These are phyloP conservation scores for Cyberlindnera japonica DNA, from an alignment of 805 yeast genomes.

Conservation along the genomic window DNA sequence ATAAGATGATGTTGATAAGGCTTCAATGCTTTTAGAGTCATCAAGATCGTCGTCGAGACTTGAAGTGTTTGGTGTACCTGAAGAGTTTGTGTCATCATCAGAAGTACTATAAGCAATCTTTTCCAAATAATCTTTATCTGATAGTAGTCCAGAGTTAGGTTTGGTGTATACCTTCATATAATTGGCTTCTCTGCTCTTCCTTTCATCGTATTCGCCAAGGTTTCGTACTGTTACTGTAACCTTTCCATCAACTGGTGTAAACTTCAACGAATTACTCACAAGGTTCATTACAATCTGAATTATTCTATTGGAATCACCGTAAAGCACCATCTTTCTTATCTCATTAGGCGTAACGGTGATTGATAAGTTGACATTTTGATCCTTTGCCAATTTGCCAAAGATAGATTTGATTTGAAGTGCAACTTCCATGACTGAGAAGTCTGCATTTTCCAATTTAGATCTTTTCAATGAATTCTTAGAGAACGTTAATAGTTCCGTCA, in stretches of 20 bases:
- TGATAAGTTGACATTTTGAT: constrained; percentile 66
- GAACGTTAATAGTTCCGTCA: constrained; percentile 87
- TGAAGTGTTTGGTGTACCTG: constrained; percentile 4
- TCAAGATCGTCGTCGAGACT: constrained; percentile 12
- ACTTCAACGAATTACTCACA: constrained; percentile 86
- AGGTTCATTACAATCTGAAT: constrained; percentile 90
- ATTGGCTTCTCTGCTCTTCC: constrained; percentile 38
- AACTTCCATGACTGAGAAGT: constrained; percentile 75
- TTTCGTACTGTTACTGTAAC: constrained; percentile 61
- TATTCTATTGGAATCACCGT: constrained; percentile 88
- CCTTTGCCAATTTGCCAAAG: constrained; percentile 74
- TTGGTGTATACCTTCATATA: constrained; percentile 46
- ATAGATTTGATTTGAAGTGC: constrained; percentile 83
- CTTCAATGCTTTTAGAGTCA: constrained; percentile 19
- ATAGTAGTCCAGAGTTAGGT: constrained; percentile 1
- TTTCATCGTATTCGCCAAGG: constrained; percentile 69
- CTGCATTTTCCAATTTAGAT: constrained; percentile 76
- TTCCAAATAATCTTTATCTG: neutral
- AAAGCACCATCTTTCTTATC: constrained; percentile 59
- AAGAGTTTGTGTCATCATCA: constrained; percentile 14
- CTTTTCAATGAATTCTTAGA: constrained; percentile 87
- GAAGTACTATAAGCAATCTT: constrained; percentile 5
- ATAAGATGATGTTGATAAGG: constrained; percentile 35
- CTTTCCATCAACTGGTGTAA: constrained; percentile 85
- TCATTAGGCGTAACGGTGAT: constrained; percentile 61